A percentile compares a stretch with the other conserved stretches of the same genome.
These are phyloP conservation scores for Amaranthus hypochondriacus DNA, from an alignment of 148 eudicot species.

Conservation along the genomic window DNA sequence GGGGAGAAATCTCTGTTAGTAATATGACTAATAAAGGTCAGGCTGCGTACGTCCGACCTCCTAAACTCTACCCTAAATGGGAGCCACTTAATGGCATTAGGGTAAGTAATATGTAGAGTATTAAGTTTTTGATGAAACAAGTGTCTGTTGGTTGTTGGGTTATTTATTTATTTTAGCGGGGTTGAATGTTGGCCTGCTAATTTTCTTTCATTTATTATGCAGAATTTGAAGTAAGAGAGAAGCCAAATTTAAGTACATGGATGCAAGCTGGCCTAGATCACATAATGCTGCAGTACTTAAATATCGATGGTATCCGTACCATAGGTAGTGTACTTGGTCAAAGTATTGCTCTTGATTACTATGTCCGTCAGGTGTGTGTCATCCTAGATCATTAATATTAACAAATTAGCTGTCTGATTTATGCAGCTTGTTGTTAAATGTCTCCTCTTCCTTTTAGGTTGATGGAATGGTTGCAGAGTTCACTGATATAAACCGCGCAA, in stretches of 20 bases:
- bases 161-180: too few relatives aligned
- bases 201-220: conserved; percentile 11
- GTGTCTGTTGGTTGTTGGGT: too few relatives aligned
- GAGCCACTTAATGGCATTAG: too few relatives aligned
- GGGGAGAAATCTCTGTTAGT: too few relatives aligned
- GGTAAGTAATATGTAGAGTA: too few relatives aligned
- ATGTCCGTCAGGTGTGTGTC: conserved; percentile 80
- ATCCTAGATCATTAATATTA: conserved; percentile 10
- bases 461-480: conserved; percentile 97
- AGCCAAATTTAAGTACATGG: conserved; percentile 76
- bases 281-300: conserved; percentile 69
- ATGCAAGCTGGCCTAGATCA: conserved; percentile 92
- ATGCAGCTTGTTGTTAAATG: conserved; percentile 15
- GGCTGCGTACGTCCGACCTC: too few relatives aligned
- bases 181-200: not conserved
- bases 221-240: conserved; percentile 93
- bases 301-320: conserved; percentile 90
- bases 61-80: too few relatives aligned
- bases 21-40: too few relatives aligned
- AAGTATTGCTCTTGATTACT: conserved; percentile 96
- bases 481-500: conserved; percentile 89
- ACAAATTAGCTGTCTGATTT: not conserved
- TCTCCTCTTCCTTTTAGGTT: conserved; percentile 43
- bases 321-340: conserved; percentile 98
- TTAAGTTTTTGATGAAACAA: too few relatives aligned